Base-by-base conservation (phyloP, 2,329 filamentous ascomycete genomes). In the Microcyclospora tardicrescens region DNA sequence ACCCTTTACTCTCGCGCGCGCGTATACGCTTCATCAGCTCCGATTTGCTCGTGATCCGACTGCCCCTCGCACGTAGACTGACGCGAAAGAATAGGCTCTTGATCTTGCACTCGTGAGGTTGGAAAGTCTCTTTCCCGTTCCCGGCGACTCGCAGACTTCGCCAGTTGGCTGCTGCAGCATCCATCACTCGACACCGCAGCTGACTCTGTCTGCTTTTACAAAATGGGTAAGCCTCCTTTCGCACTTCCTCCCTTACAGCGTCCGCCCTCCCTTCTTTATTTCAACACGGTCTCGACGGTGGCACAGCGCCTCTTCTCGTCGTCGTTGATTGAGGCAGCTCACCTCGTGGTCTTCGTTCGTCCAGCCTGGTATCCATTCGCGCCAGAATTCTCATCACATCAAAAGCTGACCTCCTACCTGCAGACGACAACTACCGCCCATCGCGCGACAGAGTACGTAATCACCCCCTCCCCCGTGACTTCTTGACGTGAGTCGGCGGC, bases 371-470 rank as follows among this genome's bases (percentile, higher is more conserved):
- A 31, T 4, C 16, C 10, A n/a, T 16, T 32, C 33, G 33, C 3
- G 8, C 28, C 24, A 19, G n/a, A 19, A 8, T 16, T 10, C 27
- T 15, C 19, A 6, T 11, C 16, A 15, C 6, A 33, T 16, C 15
- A 33, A 31, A 31, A 13, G 38, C 41, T 46, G 41, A 41, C 43
- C 31, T 11, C 27, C n/a, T 14, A 35, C 32, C 14, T 28, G 31
- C 38, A 44, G 44, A 47, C 39, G 44, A 47, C 40, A 47, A 43
- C 35, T 47, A 47, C 39, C 44, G 44, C 40, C 44, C 44, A 27
- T 43, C 43, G 34, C 43, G 43, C 37, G 43, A 45, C 34, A 40
- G 43, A 14, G 43, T 45, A 43, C 40, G 40, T 42, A 39, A 33
- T 16, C 11, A 2, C 33, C n/a, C n/a, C 33, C n/a, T 14, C 33